These are phyloP conservation scores for Diaporthe eres DNA, from an alignment of 2,329 filamentous ascomycete genomes.

Conservation along the genomic window DNA sequence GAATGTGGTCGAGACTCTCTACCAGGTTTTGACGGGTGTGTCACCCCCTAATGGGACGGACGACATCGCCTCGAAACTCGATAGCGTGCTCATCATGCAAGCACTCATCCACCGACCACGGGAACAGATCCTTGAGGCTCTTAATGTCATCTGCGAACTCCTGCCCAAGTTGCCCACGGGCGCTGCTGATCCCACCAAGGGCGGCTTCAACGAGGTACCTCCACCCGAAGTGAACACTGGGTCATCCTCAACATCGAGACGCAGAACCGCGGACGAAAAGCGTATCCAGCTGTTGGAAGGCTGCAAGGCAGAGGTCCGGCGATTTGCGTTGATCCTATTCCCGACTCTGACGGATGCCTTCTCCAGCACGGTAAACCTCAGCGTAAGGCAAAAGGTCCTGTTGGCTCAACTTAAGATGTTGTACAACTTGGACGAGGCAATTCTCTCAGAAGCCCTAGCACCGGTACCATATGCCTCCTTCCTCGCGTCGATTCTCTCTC, in stretches of 20 bases:
- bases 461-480: slow-evolving; percentile 96
- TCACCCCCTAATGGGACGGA: slow-evolving; percentile 87
- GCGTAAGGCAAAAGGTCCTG: slow-evolving; percentile 93
- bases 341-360: slow-evolving; percentile 97
- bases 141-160: slow-evolving; percentile 97
- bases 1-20: slow-evolving; percentile 96
- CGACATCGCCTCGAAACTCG: slow-evolving; percentile 86
- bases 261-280: slow-evolving; percentile 80
- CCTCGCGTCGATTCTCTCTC: slow-evolving; percentile 92
- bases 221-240: slow-evolving; percentile 57
- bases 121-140: slow-evolving; percentile 96
- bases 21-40: slow-evolving; percentile 96
- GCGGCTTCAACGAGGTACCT: slow-evolving; percentile 61
- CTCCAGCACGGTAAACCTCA: slow-evolving; percentile 96
- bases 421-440: slow-evolving; percentile 88
- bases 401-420: slow-evolving; percentile 98
- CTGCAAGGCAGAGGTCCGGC: slow-evolving; percentile 89
- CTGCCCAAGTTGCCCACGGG: slow-evolving; percentile 78
- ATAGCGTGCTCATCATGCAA: slow-evolving; percentile 99
- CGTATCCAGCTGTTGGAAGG: slow-evolving; percentile 83
- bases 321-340: slow-evolving; percentile 93
- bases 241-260: slow-evolving; percentile 57
- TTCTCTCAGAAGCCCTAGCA: slow-evolving; percentile 87
- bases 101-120: slow-evolving; percentile 94
- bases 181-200: slow-evolving; percentile 59